phyloP scores from a whole-genome alignment of 2,329 filamentous ascomycete species.

The Lizonia empirigonia region DNA sequence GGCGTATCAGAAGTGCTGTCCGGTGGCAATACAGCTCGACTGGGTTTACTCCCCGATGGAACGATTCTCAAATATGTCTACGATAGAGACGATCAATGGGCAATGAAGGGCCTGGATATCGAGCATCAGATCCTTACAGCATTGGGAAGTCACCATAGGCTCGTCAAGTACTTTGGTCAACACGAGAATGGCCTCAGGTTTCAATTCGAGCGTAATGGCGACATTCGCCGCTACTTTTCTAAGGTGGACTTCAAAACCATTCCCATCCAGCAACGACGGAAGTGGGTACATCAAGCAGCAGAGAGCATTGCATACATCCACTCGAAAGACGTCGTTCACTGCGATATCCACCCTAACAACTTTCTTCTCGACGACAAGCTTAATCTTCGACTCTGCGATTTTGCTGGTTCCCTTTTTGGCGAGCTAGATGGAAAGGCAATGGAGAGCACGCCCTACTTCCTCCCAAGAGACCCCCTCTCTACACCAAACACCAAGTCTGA shows the following conservation, averaged over 20 bases:
- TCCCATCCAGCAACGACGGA: conserved; percentile 11
- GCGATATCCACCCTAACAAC: conserved; percentile 50
- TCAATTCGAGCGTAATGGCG: conserved; percentile 17
- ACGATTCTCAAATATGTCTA: conserved; percentile 23
- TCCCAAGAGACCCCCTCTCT: conserved; percentile 19
- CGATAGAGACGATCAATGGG: conserved; percentile 19
- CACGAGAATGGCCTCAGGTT: conserved; percentile 20
- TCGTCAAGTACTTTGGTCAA: conserved; percentile 19
- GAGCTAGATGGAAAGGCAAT: conserved; percentile 31
- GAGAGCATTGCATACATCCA: conserved; percentile 47
- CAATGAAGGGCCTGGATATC: conserved; percentile 17
- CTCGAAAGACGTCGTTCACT: conserved; percentile 48
- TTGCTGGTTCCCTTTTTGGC: conserved; percentile 43
- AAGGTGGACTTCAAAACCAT: conserved; percentile 9
- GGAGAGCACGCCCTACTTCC: conserved; percentile 27
- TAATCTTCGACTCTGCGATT: conserved; percentile 48
- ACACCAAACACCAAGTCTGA: conserved; percentile 36
- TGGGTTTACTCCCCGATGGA: conserved; percentile 20
- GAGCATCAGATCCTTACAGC: conserved; percentile 20
- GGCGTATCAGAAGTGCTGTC: conserved; percentile 18
- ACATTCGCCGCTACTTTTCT: conserved; percentile 19
- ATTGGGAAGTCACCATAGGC: conserved; percentile 18
- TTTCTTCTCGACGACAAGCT: conserved; percentile 47
- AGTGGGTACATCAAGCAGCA: conserved; percentile 19
- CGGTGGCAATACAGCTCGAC: conserved; percentile 23